Evolutionary conservation across 1,284 basidiomycete species (phyloP).

Genomic region (Rhodotorula sp.): DNA sequence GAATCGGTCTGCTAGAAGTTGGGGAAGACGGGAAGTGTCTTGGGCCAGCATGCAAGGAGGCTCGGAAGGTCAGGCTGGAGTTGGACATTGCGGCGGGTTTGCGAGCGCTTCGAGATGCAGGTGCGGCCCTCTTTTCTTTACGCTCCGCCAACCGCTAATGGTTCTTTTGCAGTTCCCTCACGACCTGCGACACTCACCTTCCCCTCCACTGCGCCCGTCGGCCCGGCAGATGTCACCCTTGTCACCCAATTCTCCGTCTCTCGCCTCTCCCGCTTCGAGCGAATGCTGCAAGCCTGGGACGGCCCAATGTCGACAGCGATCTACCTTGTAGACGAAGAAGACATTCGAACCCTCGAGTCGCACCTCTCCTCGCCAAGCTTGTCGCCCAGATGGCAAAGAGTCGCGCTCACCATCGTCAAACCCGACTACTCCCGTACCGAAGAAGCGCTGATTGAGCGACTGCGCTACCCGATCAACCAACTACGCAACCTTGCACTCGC

Average conservation of each 20-base stretch:
- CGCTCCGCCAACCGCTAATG: not conserved
- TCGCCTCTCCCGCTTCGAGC: constrained; percentile 28
- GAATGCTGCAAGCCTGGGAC: constrained; percentile 19
- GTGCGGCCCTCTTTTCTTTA: constrained; percentile 1
- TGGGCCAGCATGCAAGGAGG: not conserved
- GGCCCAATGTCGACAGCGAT: constrained; percentile 24
- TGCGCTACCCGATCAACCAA: constrained; percentile 36
- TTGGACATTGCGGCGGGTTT: constrained; percentile 7
- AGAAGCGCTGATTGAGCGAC: constrained; percentile 12
- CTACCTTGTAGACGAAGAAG: constrained; percentile 30
- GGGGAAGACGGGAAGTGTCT: not conserved
- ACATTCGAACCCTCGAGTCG: constrained; percentile 3
- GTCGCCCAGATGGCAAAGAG: not conserved
- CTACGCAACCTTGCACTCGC: constrained; percentile 29
- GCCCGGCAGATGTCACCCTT: constrained; percentile 16
- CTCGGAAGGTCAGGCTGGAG: not conserved
- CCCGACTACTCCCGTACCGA: constrained; percentile 15
- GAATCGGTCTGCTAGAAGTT: not conserved
- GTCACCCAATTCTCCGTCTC: constrained; percentile 32
- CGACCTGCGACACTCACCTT: not conserved
- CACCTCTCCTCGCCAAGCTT: not conserved
- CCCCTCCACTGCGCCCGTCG: not conserved
- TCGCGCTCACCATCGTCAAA: constrained; percentile 24
- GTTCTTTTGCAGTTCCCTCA: not conserved
- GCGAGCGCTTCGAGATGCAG: constrained; percentile 5